phyloP scores from a whole-genome alignment of 1,284 basidiomycete genomes.

The Volvariella surrecta region DNA sequence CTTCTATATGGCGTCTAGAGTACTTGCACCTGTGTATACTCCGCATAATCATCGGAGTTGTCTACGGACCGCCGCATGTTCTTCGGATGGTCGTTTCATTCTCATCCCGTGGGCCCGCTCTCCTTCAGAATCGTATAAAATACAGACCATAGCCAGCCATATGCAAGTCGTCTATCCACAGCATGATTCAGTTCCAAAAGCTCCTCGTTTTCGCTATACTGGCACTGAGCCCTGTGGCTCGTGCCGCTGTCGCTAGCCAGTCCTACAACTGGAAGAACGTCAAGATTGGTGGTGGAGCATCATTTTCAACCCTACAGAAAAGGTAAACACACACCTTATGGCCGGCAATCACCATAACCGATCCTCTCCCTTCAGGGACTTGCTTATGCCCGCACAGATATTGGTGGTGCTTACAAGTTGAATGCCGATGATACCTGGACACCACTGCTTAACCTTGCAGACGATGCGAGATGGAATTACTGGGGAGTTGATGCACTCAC shows the following conservation, averaged over 20 bases:
- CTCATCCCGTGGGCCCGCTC: too few species aligned
- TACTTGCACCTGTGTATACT: too few species aligned
- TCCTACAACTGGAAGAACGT: conserved; percentile 57
- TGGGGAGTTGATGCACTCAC: conserved; percentile 61
- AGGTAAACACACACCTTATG: conserved; percentile 16
- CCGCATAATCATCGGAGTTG: too few species aligned
- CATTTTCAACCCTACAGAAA: conserved; percentile 47
- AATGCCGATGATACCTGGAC: conserved; percentile 56
- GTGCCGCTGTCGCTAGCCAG: conserved; percentile 34
- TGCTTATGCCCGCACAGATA: conserved; percentile 60
- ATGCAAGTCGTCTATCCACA: too few species aligned
- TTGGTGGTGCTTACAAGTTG: conserved; percentile 56
- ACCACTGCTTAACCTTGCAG: conserved; percentile 50
- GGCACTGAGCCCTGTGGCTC: conserved; percentile 18
- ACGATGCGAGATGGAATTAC: conserved; percentile 48
- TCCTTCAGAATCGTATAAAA: too few species aligned
- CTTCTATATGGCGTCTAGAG: too few species aligned
- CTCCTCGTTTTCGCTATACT: conserved; percentile 16
- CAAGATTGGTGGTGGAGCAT: conserved; percentile 47
- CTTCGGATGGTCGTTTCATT: too few species aligned
- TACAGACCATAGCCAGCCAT: too few species aligned
- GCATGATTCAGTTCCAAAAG: conserved; percentile 1
- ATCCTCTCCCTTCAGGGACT: conserved; percentile 33
- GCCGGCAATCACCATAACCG: neutral
- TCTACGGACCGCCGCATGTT: too few species aligned